Base-by-base conservation (phyloP, 768 basidiomycete genomes). In the Artomyces pyxidatus region DNA sequence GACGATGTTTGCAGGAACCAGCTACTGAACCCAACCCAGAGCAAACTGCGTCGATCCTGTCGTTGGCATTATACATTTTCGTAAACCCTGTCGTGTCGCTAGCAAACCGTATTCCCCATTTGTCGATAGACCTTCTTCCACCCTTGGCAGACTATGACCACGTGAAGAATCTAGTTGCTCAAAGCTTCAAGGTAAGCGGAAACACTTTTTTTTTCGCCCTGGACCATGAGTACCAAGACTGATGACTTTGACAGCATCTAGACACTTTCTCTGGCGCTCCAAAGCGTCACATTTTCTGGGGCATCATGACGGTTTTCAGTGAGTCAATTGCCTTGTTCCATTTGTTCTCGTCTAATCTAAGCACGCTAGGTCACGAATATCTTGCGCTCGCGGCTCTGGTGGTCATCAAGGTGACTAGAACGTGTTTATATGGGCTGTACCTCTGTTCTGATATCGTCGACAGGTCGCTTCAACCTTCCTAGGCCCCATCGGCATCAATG, bases 1-100 rank as follows among this genome's bases (percentile, higher is more conserved):
- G 27, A 37, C 28, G 23, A 23, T 22, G 6, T 9, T 9, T 16
- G 9, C 28, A 65, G 63, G 54, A 67, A 19, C 61, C 63, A 3
- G 49, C 52, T 26, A 28, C 50, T 7, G 54, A 50, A 22, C 52
- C 58, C 0, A 64, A 61, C 51, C 59, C 62, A 1, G 64, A 66
- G 46, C 65, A 67, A 51, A 66, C 63, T 0, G 61, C 64, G 5
- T 63, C 63, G 0, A 42, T 55, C 32, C 26, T 65, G 16, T 64
- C 65, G 1, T 63, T 69, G 50, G 28, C 73, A 14, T 58, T 69
- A 4, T 83, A 71, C 58, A 62, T 66, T 16, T 86, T 72, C 64
- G 63, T 85, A 51, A 78, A 85, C 53, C 68, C 69, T 2, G 61
- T 75, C 27, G 64, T 83, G 21, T 66, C 67, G 45, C 54, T 63